Conservation (phyloP, 495 filamentous ascomycete genomes). For the Aspergillus steynii region DNA sequence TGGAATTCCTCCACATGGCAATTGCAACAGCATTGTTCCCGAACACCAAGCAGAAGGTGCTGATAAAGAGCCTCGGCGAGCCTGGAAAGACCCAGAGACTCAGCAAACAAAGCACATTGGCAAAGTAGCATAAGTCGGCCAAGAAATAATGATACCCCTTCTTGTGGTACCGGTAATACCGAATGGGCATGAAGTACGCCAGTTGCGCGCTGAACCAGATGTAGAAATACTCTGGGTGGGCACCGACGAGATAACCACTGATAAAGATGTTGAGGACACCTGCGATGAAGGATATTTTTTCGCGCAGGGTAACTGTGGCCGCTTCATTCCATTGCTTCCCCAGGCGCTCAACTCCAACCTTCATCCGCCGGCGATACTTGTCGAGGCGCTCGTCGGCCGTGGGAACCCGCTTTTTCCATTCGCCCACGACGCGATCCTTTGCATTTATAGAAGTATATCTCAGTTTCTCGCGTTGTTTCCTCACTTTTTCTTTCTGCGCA, state of each 20-base stretch:
- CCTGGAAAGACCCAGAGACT: conserved; percentile 87
- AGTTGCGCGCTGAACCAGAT: conserved; percentile 87
- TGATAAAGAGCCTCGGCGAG: conserved; percentile 90
- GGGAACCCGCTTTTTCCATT: conserved; percentile 80
- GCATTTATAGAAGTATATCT: conserved; percentile 56
- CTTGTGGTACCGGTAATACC: conserved; percentile 85
- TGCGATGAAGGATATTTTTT: conserved; percentile 95
- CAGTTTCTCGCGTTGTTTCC: conserved; percentile 76
- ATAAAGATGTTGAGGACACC: conserved; percentile 97
- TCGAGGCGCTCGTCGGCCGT: conserved; percentile 90
- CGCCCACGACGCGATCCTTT: conserved; percentile 77
- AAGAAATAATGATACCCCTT: conserved; percentile 96
- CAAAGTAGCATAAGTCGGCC: conserved; percentile 96
- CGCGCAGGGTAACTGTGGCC: conserved; percentile 80
- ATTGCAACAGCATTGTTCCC: conserved; percentile 98
- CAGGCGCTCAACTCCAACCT: conserved; percentile 80
- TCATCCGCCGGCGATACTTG: conserved; percentile 85
- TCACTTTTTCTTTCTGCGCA: conserved; percentile 81
- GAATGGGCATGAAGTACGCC: conserved; percentile 93
- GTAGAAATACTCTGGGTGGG: conserved; percentile 82
- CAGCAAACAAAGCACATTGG: conserved; percentile 82
- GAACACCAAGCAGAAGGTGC: conserved; percentile 86
- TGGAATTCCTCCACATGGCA: conserved; percentile 98
- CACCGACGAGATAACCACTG: conserved; percentile 90
- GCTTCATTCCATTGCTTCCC: conserved; percentile 84